A percentile compares a stretch with the other conserved stretches of the same genome.
phyloP scores from a whole-genome alignment of 176 grass and related monocot species.

The Carex parvula region DNA sequence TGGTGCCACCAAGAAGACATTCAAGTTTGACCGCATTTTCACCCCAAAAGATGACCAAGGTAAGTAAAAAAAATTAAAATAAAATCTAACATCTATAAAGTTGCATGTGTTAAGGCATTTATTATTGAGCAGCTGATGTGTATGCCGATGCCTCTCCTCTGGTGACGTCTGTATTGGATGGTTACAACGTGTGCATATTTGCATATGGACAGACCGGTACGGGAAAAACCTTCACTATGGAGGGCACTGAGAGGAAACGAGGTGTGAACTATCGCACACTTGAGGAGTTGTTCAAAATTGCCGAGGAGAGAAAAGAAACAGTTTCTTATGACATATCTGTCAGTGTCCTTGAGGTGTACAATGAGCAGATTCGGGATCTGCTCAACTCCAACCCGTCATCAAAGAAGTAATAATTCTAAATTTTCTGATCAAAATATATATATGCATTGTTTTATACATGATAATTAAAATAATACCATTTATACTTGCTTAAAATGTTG shows the following conservation, averaged over 20 bases:
- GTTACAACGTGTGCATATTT: constrained; percentile 98
- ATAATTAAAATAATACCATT: constrained; percentile 5
- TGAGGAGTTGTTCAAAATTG: constrained; percentile 79
- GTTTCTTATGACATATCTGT: constrained; percentile 71
- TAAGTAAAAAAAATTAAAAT: constrained; percentile 9
- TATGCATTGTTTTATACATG: constrained; percentile 13
- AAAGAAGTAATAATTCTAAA: constrained; percentile 70
- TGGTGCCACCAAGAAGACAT: constrained; percentile 62
- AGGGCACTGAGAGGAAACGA: constrained; percentile 72
- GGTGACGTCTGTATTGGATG: constrained; percentile 90
- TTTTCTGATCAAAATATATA: background rate
- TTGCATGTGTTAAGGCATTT: constrained; percentile 13
- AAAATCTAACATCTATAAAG: background rate
- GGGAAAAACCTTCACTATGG: constrained; percentile 98
- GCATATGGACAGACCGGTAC: constrained; percentile 98
- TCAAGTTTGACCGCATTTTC: constrained; percentile 84
- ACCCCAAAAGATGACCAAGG: constrained; percentile 84
- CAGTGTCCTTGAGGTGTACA: constrained; percentile 93
- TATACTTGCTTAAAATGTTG: background rate
- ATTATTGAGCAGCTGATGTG: constrained; percentile 65
- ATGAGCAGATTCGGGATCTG: constrained; percentile 90
- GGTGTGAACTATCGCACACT: constrained; percentile 97
- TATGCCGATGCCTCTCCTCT: constrained; percentile 89
- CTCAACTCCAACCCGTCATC: constrained; percentile 56
- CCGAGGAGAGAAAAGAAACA: constrained; percentile 84